Conservation (phyloP, 2,329 filamentous ascomycete species). For the Curvularia lunata region DNA sequence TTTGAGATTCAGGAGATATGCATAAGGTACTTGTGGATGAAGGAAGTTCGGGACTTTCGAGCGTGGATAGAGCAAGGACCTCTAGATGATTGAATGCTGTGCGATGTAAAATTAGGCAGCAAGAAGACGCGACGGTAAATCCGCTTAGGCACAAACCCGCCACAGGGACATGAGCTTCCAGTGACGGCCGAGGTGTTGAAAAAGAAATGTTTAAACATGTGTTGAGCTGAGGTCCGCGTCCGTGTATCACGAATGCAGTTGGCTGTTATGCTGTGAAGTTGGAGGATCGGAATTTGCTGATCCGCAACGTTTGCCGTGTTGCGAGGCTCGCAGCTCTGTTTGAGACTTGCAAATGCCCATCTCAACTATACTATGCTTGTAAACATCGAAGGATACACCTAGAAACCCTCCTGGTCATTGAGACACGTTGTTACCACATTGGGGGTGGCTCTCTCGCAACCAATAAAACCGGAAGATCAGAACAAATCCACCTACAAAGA, state of each 20-base stretch:
- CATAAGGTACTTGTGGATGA: conserved; percentile 49
- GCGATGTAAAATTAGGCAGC: not conserved
- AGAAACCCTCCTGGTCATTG: not conserved
- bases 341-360: not conserved
- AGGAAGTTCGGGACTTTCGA: conserved; percentile 50
- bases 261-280: not conserved
- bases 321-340: not conserved
- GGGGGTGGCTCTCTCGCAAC: no score
- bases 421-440: conserved; percentile 3
- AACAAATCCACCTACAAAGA: no score
- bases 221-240: not conserved
- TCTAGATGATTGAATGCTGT: conserved; percentile 19
- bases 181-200: not conserved
- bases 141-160: not conserved
- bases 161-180: not conserved
- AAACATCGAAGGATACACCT: not conserved
- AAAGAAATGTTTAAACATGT: not conserved
- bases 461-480: no score
- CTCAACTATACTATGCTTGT: not conserved
- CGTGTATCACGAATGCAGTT: not conserved
- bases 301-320: conserved; percentile 3
- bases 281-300: not conserved
- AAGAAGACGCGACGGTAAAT: not conserved
- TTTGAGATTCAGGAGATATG: conserved; percentile 52
- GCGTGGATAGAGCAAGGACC: conserved; percentile 31